Evolutionary conservation across 164 flowering plant genomes (phyloP).

Genomic region (Berberis vulgaris): DNA sequence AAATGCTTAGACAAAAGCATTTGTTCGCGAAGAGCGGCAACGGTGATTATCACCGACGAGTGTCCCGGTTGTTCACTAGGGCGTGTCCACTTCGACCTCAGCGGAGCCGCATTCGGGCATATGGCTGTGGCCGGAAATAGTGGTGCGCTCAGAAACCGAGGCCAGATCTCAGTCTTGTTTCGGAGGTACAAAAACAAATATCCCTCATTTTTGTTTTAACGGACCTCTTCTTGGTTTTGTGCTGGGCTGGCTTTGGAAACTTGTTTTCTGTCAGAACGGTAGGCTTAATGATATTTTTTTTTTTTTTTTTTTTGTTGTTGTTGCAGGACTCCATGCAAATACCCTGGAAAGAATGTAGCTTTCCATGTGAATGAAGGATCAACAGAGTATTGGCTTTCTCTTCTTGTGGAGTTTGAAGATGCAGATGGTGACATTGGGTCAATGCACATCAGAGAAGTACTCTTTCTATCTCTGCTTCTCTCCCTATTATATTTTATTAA

Average conservation of each 20-base stretch:
- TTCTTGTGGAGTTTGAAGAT: constrained; percentile 77
- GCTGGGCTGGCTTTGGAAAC: not conserved
- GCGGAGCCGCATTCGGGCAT: constrained; percentile 90
- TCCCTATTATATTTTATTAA: not conserved
- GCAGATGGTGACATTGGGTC: constrained; percentile 95
- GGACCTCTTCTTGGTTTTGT: constrained; percentile 1
- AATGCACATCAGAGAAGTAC: constrained; percentile 85
- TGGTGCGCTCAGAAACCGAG: constrained; percentile 63
- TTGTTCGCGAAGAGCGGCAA: constrained; percentile 80
- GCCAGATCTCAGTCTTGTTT: constrained; percentile 59
- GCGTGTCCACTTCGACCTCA: constrained; percentile 75
- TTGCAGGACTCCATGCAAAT: constrained; percentile 78
- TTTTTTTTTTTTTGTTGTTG: not conserved
- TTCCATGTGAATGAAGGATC: constrained; percentile 95
- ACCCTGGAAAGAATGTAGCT: constrained; percentile 71
- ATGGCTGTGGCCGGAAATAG: constrained; percentile 69
- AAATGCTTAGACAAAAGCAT: constrained; percentile 60
- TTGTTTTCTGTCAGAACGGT: not conserved
- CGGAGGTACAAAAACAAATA: constrained; percentile 36
- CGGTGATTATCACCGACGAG: constrained; percentile 83
- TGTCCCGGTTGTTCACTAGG: constrained; percentile 78
- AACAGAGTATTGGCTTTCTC: constrained; percentile 75
- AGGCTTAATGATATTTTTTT: not conserved
- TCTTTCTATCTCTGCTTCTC: not conserved
- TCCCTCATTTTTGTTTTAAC: not conserved